Conservation (phyloP, 208 protist species). For the Herpetomonas samuelpessoai region DNA sequence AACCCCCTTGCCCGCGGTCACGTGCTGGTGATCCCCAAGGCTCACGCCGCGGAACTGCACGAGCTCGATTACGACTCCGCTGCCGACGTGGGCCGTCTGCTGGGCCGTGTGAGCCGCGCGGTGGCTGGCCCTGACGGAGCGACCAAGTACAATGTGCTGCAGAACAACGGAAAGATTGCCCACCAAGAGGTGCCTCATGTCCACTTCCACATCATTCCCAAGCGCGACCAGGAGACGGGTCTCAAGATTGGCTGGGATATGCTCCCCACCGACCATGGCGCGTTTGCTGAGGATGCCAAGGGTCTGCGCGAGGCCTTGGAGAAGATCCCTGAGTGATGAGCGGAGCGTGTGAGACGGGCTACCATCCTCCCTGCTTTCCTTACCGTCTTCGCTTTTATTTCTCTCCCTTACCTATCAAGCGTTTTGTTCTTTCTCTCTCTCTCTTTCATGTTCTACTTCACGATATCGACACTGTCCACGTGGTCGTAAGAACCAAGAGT, state of each 20-base stretch:
- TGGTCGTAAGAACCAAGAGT: no score
- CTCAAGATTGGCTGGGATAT: conserved; percentile 68
- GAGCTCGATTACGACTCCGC: conserved; percentile 69
- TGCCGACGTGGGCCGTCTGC: conserved; percentile 60
- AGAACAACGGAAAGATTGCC: conserved; percentile 91
- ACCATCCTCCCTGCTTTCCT: conserved; percentile 6
- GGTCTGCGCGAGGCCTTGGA: conserved; percentile 56
- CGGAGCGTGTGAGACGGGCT: no score
- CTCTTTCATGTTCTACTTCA: neutral
- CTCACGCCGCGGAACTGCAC: conserved; percentile 74
- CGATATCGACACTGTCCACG: neutral
- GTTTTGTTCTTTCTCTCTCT: no score
- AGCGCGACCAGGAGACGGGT: conserved; percentile 53
- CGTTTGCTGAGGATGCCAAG: conserved; percentile 63
- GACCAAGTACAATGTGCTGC: conserved; percentile 91
- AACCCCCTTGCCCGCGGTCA: conserved; percentile 80
- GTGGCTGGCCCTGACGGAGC: conserved; percentile 53
- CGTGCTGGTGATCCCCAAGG: conserved; percentile 83
- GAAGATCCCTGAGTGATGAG: conserved; percentile 29
- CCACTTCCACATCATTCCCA: conserved; percentile 95
- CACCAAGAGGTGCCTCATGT: conserved; percentile 93
- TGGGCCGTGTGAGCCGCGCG: conserved; percentile 52
- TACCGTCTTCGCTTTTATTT: conserved; percentile 7
- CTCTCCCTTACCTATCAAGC: neutral
- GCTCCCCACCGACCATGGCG: conserved; percentile 49